phyloP scores from a whole-genome alignment of 345 rosid genomes.

The Gossypium herbaceum region DNA sequence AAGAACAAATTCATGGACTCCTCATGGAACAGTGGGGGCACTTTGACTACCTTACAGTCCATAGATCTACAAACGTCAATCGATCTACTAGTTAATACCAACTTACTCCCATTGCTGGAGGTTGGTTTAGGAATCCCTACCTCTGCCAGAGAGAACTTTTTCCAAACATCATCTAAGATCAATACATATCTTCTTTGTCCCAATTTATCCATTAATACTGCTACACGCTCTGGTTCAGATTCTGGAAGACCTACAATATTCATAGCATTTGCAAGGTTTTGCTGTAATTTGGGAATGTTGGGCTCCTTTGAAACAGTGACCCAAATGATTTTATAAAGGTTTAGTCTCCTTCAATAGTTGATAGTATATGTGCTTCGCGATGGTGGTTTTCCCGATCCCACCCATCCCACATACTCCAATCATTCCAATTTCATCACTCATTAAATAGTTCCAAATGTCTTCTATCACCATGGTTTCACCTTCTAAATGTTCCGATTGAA shows the following conservation, averaged over 20 bases:
- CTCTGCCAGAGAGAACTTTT: too few species aligned
- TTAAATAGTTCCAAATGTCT: not conserved
- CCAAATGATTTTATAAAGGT: not conserved
- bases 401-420: too few species aligned
- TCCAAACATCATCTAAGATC: too few species aligned
- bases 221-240: not conserved
- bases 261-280: not conserved
- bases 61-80: not conserved
- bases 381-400: not conserved
- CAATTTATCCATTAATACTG: not conserved
- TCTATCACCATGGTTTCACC: not conserved
- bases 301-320: not conserved
- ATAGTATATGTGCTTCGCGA: not conserved
- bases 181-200: too few species aligned
- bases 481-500: not conserved
- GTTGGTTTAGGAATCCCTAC: too few species aligned
- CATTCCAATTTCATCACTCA: not conserved
- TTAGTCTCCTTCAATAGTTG: not conserved
- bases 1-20: not conserved
- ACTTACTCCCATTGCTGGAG: too few species aligned
- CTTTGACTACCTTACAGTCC: not conserved
- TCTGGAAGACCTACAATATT: not conserved
- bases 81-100: not conserved
- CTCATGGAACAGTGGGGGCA: not conserved
- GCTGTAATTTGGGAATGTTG: not conserved